Evolutionary conservation across 768 basidiomycete species (phyloP).

Genomic region (Suillus occidentalis): DNA sequence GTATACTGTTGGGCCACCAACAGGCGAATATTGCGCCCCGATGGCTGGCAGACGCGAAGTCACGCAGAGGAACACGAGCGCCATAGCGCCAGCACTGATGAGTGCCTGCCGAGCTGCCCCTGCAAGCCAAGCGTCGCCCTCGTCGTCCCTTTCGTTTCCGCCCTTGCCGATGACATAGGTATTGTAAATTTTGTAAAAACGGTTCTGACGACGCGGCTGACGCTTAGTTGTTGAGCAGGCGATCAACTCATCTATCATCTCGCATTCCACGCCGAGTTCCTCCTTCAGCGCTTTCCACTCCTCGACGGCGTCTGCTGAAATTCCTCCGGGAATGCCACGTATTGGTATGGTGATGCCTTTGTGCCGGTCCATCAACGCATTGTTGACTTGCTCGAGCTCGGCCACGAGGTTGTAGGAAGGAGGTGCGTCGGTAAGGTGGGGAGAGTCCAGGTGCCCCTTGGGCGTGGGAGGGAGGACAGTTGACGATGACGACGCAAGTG

Average conservation of each 20-base stretch:
- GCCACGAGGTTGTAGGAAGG: slow-evolving; percentile 71
- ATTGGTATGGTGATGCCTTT: slow-evolving; percentile 50
- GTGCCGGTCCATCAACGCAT: slow-evolving; percentile 72
- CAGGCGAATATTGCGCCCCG: slow-evolving; percentile 52
- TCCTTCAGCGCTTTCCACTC: slow-evolving; percentile 82
- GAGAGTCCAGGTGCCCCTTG: slow-evolving; percentile 39
- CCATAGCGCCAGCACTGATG: slow-evolving; percentile 62
- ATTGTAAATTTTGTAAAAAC: slow-evolving; percentile 88
- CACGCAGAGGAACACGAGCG: slow-evolving; percentile 59
- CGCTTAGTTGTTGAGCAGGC: slow-evolving; percentile 40
- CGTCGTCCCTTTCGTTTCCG: slow-evolving; percentile 8
- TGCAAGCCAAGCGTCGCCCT: slow-evolving; percentile 30
- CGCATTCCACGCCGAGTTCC: slow-evolving; percentile 76
- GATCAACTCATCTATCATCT: slow-evolving; percentile 73
- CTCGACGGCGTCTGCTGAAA: slow-evolving; percentile 66
- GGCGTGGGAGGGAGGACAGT: slow-evolving; percentile 74
- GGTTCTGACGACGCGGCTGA: slow-evolving; percentile 39
- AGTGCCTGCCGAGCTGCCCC: slow-evolving; percentile 46
- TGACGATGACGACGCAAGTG: slow-evolving; percentile 71
- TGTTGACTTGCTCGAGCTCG: slow-evolving; percentile 45
- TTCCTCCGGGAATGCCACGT: slow-evolving; percentile 45
- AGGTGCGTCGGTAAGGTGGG: slow-evolving; percentile 52
- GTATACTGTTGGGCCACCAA: slow-evolving; percentile 71
- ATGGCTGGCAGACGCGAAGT: slow-evolving; percentile 46
- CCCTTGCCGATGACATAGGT: slow-evolving; percentile 54